These are phyloP conservation scores for Debaryomycetaceae sp. DNA, from an alignment of 1,139 yeast genomes.

Conservation along the genomic window DNA sequence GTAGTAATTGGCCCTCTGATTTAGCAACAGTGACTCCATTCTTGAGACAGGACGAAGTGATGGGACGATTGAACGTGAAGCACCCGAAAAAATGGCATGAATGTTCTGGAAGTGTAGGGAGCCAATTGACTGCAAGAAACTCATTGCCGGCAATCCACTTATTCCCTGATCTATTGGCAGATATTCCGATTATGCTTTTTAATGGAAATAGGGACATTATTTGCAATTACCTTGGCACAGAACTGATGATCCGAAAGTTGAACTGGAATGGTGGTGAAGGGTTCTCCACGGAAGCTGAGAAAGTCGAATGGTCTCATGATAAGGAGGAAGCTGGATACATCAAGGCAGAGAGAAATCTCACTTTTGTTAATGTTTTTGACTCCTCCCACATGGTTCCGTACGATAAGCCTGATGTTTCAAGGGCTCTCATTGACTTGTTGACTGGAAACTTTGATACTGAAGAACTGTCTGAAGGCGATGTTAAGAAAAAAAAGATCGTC, in stretches of 20 bases:
- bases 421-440: conserved; percentile 63
- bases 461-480: conserved; percentile 12
- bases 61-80: conserved; percentile 54
- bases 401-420: conserved; percentile 67
- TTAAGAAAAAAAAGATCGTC: conserved; percentile 9
- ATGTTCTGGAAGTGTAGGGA: conserved; percentile 62
- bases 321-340: conserved; percentile 49
- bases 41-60: conserved; percentile 53
- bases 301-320: conserved; percentile 52
- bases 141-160: conserved; percentile 62
- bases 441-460: conserved; percentile 29
- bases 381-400: conserved; percentile 96
- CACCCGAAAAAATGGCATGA: conserved; percentile 62
- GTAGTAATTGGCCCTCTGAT: conserved; percentile 91
- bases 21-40: conserved; percentile 58
- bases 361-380: conserved; percentile 69
- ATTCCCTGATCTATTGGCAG: conserved; percentile 59
- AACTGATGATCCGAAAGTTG: conserved; percentile 57
- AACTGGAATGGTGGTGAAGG: conserved; percentile 69
- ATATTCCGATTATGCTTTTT: conserved; percentile 67
- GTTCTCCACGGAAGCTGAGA: conserved; percentile 35
- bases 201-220: conserved; percentile 88
- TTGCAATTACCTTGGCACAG: conserved; percentile 80
- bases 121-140: conserved; percentile 46
- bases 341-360: conserved; percentile 62